Base-by-base conservation (phyloP, 345 rosid species). In the Dipteronia sinensis region DNA sequence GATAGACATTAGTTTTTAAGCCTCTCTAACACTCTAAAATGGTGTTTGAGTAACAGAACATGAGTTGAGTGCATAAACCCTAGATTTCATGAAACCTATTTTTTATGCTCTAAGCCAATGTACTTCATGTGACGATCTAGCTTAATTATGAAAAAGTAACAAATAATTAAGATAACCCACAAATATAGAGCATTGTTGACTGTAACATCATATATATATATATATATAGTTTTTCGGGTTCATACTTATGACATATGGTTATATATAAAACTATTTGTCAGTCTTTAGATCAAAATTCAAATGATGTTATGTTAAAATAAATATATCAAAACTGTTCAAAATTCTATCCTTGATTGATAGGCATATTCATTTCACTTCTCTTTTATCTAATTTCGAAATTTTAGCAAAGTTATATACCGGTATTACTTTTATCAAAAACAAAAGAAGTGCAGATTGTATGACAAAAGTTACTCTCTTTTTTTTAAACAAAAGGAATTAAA, bases 1-100 rank as follows among this genome's bases (percentile, higher is more conserved):
- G 64, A 71, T 15, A 55, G 68, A 71, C 64, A 34, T 23, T 62
- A 46, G 66, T 55, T 67, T 40, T 22, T 20, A 59, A 59, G n/a
- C 27, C 19, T 63, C 27, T 53, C 16, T 15, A 51, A 46, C 27
- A 10, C 59, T 73, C 61, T 10, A 25, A 59, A 42, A 38, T 65
- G 4, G 59, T 10, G 25, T 27, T 63, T 74, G 42, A 4, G 6
- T 34, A 34, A 34, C 6, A 34, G 6, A 4, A 34, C 38, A 4
- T 34, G 0, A 34, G 38, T 34, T 34, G 38, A 34, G 38, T 34
- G 38, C 38, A 34, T 34, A 34, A 34, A 34, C 38, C 38, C 38
- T 34, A 34, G 38, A 34, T 34, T 34, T 34, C 38, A 34, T 42
- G 46, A 23, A 73, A 40, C 55, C 69, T 73, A 8, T 55, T 23